Evolutionary conservation across 192 early-diverging fungal species (phyloP).

Genomic region (Pilaira anomala): DNA sequence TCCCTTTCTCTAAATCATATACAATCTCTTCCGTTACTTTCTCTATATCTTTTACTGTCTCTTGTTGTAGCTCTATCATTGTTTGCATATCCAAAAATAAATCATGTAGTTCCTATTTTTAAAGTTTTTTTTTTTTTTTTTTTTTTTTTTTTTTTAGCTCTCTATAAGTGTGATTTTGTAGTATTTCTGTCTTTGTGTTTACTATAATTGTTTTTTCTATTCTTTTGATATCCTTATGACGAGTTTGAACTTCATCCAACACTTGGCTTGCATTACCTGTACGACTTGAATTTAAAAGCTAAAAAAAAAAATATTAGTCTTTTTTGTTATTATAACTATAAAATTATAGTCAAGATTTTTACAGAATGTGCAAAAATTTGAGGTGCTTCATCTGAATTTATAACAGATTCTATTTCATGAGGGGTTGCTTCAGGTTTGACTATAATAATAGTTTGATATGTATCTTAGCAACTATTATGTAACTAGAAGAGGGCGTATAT

Average conservation of each 20-base stretch:
- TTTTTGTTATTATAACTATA: background rate
- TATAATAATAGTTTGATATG: conserved; percentile 26
- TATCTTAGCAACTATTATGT: too few species aligned
- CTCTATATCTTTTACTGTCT: conserved; percentile 66
- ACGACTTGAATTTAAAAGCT: conserved; percentile 68
- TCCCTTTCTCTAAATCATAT: conserved; percentile 22
- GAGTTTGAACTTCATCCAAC: conserved; percentile 73
- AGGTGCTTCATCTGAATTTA: conserved; percentile 64
- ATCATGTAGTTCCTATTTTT: conserved; percentile 72
- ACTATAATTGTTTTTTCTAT: conserved; percentile 83
- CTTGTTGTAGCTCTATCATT: conserved; percentile 68
- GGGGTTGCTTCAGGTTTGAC: conserved; percentile 75
- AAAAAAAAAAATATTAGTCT: conserved; percentile 3
- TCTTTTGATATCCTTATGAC: conserved; percentile 77
- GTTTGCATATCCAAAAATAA: conserved; percentile 84
- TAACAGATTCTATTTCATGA: conserved; percentile 64
- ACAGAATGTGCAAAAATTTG: conserved; percentile 79
- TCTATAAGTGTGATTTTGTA: background rate
- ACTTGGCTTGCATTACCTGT: conserved; percentile 69
- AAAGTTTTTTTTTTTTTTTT: too few species aligned
- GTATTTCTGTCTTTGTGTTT: conserved; percentile 21
- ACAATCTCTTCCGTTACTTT: conserved; percentile 41
- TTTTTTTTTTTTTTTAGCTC: background rate
- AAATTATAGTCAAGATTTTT: background rate
- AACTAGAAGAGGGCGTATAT: background rate